Conservation (phyloP, 495 filamentous ascomycete genomes). For the Cairneyella variabilis region DNA sequence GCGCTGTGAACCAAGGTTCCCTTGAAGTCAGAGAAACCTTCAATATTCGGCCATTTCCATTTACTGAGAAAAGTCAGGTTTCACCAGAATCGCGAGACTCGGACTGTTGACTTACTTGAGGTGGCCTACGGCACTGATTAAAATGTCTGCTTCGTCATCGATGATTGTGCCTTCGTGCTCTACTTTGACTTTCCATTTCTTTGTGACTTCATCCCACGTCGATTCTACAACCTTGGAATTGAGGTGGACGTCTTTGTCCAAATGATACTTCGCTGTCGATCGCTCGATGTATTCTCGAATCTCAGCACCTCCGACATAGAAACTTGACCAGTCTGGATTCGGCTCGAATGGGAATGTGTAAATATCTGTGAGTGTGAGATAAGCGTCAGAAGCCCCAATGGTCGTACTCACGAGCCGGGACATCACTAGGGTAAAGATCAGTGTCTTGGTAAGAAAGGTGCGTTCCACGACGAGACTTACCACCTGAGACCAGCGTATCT, state of each 20-base stretch:
- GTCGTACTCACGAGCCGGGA: too few relatives aligned
- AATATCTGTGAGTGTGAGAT: too few relatives aligned
- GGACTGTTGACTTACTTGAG: too few relatives aligned
- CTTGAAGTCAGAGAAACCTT: slow-evolving; percentile 33
- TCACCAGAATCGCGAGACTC: too few relatives aligned
- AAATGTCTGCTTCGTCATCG: slow-evolving; percentile 50
- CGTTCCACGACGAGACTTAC: too few relatives aligned
- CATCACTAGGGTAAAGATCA: too few relatives aligned
- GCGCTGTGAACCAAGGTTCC: too few relatives aligned
- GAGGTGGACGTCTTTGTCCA: slow-evolving; percentile 37
- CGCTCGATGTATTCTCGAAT: slow-evolving; percentile 53
- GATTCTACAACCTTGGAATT: slow-evolving; percentile 39
- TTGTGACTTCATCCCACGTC: slow-evolving; percentile 41
- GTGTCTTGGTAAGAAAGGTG: too few relatives aligned
- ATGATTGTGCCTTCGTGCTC: slow-evolving; percentile 37
- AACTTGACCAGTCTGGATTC: slow-evolving; percentile 50
- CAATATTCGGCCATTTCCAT: slow-evolving; percentile 45
- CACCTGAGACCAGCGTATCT: too few relatives aligned
- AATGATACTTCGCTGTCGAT: slow-evolving; percentile 45
- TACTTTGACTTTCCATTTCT: slow-evolving; percentile 41
- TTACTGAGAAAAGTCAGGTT: too few relatives aligned
- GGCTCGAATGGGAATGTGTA: slow-evolving; percentile 50
- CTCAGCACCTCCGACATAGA: slow-evolving; percentile 49
- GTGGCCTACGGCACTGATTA: too few relatives aligned
- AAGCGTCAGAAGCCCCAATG: too few relatives aligned